Percentiles rank a stretch among this genome's conserved stretches.
Conservation (phyloP, 2,329 filamentous ascomycete genomes). For the Apiospora malaysiana region DNA sequence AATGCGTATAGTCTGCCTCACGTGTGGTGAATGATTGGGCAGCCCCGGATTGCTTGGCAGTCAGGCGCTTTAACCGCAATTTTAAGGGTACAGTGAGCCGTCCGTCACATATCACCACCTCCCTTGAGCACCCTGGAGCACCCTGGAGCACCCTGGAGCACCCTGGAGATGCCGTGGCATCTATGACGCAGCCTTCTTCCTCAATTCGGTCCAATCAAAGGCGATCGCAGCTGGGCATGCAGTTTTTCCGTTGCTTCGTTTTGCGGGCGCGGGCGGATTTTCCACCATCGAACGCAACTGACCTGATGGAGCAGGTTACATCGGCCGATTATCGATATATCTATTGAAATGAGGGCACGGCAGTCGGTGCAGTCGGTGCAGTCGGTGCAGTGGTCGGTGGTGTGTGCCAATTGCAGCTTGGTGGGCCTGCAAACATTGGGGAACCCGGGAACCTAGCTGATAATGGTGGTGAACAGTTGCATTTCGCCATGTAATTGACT, state of each 20-base stretch:
- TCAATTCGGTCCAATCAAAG: not conserved
- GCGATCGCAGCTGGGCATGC: not conserved
- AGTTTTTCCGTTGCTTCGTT: not conserved
- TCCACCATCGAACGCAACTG: not conserved
- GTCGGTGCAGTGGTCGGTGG: not conserved
- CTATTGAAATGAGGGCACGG: not conserved
- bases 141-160: too few relatives aligned
- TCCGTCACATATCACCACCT: not conserved
- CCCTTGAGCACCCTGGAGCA: not conserved
- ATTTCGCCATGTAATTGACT: not conserved
- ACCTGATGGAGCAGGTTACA: conserved; percentile 16
- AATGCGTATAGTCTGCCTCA: not conserved
- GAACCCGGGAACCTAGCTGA: conserved; percentile 3
- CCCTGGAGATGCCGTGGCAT: not conserved
- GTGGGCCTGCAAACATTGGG: conserved; percentile 14
- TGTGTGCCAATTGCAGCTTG: conserved; percentile 4
- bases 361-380: too few relatives aligned
- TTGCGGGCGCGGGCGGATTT: not conserved
- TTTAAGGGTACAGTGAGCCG: not conserved
- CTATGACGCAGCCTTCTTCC: not conserved
- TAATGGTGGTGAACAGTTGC: not conserved
- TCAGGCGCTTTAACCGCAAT: not conserved
- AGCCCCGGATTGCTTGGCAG: not conserved
- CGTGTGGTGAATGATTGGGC: conserved; percentile 13
- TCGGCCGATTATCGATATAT: conserved; percentile 15